Evolutionary conservation across 352 stramenopile genomes (phyloP).

Genomic region (Peronospora tabacina): DNA sequence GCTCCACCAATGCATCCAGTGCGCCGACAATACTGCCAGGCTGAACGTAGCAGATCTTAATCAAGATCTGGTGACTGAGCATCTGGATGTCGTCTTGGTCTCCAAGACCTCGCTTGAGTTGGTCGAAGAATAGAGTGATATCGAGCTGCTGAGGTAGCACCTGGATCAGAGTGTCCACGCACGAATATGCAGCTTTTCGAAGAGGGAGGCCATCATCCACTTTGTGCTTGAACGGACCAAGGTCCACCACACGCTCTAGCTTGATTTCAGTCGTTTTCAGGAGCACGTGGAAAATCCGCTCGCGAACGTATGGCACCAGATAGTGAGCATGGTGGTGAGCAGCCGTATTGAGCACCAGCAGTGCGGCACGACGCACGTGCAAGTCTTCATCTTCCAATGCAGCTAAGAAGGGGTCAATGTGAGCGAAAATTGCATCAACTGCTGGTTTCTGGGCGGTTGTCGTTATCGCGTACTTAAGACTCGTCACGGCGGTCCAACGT

Average conservation of each 20-base stretch:
- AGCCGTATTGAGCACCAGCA: conserved; percentile 94
- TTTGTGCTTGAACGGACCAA: conserved; percentile 98
- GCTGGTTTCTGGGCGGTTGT: conserved; percentile 28
- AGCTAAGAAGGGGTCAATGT: conserved; percentile 87
- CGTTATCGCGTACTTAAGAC: conserved; percentile 86
- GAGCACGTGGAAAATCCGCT: conserved; percentile 87
- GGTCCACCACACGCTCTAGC: conserved; percentile 93
- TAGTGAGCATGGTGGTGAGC: conserved; percentile 91
- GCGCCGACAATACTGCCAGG: conserved; percentile 76
- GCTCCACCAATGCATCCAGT: conserved; percentile 86
- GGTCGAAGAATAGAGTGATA: conserved; percentile 87
- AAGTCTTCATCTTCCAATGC: conserved; percentile 94
- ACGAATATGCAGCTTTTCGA: conserved; percentile 90
- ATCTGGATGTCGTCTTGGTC: conserved; percentile 96
- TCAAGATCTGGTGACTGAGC: conserved; percentile 94
- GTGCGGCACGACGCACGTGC: conserved; percentile 88
- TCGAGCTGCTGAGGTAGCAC: conserved; percentile 90
- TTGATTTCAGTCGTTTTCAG: conserved; percentile 90
- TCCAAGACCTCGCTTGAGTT: conserved; percentile 87
- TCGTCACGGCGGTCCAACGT: conserved; percentile 89
- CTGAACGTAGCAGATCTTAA: conserved; percentile 87
- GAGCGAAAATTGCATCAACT: conserved; percentile 42
- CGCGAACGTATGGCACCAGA: conserved; percentile 66
- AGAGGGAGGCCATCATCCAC: conserved; percentile 87
- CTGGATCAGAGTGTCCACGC: conserved; percentile 94